Evolutionary conservation across 495 filamentous ascomycete species (phyloP).

Genomic region (Parmelia sp.): DNA sequence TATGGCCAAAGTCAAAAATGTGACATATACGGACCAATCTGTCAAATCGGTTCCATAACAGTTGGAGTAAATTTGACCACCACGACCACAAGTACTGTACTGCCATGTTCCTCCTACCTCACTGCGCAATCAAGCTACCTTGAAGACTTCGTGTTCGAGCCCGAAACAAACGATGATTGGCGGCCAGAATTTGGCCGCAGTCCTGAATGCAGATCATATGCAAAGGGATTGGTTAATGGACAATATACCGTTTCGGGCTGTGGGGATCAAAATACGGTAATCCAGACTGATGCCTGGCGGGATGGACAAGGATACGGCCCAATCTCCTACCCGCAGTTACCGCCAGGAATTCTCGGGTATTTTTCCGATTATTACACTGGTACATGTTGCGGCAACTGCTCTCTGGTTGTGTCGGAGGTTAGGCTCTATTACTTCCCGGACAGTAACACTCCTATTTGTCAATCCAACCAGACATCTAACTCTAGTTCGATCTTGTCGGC

Average conservation of each 20-base stretch:
- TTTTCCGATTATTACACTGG: no score
- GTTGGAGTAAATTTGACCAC: slow-evolving; percentile 7
- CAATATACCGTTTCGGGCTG: background rate
- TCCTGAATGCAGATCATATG: slow-evolving; percentile 4
- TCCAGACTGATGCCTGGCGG: no score
- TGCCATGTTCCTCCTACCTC: slow-evolving; percentile 17
- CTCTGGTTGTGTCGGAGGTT: background rate
- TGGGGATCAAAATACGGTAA: background rate
- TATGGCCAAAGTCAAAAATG: slow-evolving; percentile 1
- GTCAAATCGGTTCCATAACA: slow-evolving; percentile 10
- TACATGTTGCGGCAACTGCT: slow-evolving; percentile 6
- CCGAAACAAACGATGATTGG: background rate
- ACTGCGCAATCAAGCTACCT: slow-evolving; percentile 4
- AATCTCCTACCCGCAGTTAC: no score
- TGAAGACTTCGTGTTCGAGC: no score
- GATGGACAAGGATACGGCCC: no score
- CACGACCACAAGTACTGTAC: background rate
- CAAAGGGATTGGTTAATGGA: background rate
- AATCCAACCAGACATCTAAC: background rate
- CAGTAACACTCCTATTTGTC: background rate
- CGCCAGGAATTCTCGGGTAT: background rate
- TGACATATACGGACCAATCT: slow-evolving; percentile 7
- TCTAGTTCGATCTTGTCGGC: background rate
- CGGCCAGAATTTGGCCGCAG: slow-evolving; percentile 1
- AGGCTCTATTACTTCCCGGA: slow-evolving; percentile 14